A percentile compares a stretch with the other conserved stretches of the same genome.
These are phyloP conservation scores for Lotmaria passim DNA, from an alignment of 208 protist genomes.

Conservation along the genomic window DNA sequence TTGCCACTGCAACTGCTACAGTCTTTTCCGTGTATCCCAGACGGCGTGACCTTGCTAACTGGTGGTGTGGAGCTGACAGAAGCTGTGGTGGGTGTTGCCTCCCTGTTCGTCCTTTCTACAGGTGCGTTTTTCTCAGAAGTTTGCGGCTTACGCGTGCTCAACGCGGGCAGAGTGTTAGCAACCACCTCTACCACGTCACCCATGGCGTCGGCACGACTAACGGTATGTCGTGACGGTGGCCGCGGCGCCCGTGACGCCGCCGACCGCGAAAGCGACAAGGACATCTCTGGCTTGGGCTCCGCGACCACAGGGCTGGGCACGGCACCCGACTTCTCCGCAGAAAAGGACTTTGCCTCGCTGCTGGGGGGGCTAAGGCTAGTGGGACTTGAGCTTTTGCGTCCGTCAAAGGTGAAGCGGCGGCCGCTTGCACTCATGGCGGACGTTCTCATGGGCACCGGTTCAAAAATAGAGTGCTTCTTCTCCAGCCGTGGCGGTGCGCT, in stretches of 20 bases:
- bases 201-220: background rate
- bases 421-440: background rate
- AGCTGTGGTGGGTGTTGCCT: background rate
- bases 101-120: background rate
- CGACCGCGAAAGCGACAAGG: background rate
- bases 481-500: background rate
- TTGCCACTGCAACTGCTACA: background rate
- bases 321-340: no score
- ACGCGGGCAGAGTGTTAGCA: background rate
- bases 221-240: background rate
- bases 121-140: background rate
- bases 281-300: background rate
- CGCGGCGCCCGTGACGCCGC: background rate
- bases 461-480: background rate
- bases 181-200: background rate
- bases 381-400: background rate
- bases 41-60: no score
- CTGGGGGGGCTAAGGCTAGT: no score
- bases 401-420: slow-evolving; percentile 5
- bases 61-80: background rate
- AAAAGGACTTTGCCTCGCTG: background rate
- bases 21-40: background rate
- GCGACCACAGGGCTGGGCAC: background rate
- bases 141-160: background rate
- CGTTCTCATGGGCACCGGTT: slow-evolving; percentile 1